Evolutionary conservation across 2,329 filamentous ascomycete species (phyloP), one percentile per base, ranked within the genome.

Genomic region (Mariannaea sp.): DNA sequence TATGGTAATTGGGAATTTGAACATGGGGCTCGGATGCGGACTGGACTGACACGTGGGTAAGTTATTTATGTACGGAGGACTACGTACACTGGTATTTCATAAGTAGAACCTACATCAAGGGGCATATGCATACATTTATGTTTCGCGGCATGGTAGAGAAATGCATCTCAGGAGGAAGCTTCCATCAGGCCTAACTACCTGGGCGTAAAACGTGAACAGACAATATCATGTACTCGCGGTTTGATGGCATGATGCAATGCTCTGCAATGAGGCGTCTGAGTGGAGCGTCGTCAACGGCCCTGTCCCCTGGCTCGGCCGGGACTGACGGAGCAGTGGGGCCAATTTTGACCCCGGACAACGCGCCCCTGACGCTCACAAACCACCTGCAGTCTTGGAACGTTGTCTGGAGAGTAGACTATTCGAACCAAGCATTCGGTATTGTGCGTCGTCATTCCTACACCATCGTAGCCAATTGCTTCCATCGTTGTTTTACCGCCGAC

Each of bases 241-340:
- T n/a, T n/a, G n/a, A n/a, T n/a, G n/a, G n/a, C n/a, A n/a, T n/a
- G n/a, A n/a, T n/a, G 22, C 22, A 24, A 24, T 24, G 22, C 22
- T 24, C 8, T 22, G 29, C 42, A 33, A 16, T 40, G 20, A 22
- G 24, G 41, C 20, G 5, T 35, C 19, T 17, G n/a, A 35, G 42
- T 36, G 44, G 44, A 39, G 44, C 36, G 19, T 5, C 10, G 9
- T 32, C 29, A 32, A 5, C 29, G 51, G 59, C 35, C 39, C 24
- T 45, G 33, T 43, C 17, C 22, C 44, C 49, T 51, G 49, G 40
- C 40, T 54, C 38, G 48, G 58, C 56, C 56, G 49, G 58, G 50
- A 59, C 54, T 50, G 33, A 65, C 59, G 61, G 61, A 65, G 57
- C 30, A 36, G 57, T 56, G 63, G 61, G 63, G 55, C 61, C 57